Evolutionary conservation across 805 yeast species (phyloP), one percentile per base, ranked within the genome.

Genomic region (Wickerhamomyces bisporus): DNA sequence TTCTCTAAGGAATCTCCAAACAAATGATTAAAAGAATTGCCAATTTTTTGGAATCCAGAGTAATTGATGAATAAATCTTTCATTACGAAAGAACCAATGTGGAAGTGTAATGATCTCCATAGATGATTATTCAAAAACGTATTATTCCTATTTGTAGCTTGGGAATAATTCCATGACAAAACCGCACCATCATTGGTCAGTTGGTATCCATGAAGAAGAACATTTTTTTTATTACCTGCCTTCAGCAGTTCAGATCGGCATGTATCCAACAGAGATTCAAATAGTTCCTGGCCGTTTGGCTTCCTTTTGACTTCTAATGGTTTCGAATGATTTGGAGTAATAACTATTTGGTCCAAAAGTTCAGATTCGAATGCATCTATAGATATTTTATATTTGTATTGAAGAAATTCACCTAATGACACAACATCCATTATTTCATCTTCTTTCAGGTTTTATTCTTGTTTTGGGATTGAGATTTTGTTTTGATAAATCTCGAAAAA

Each of bases 71-170:
- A 14, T 1, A 55, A 19, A 24, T 40, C 34, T 15, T 33, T 14
- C 37, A 55, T 34, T 7, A 19, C 17, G 3, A 23, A 7, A 15
- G 23, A 30, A 1, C 57, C 58, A 11, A 54, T 7, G 0, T 30
- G 3, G 1, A 17, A 10, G 19, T 42, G 42, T 3, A 53, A 31
- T 3, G 50, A 43, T 23, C 64, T 64, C 77, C 85, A 79, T 3
- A 52, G 43, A 3, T 60, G 47, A 4, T 63, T 51, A 41, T 75
- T 77, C 15, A 81, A 43, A 2, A 54, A 37, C 14, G 64, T 58
- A 3, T 65, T 64, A 18, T 58, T 57, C n/a, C 6, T 15, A 16
- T 39, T 36, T 6, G 30, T 27, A 6, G 30, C 6, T 7, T 18
- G 15, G 34, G 39, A 26, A 8, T 7, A 19, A 13, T 11, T 13